Percentiles rank a stretch among this genome's conserved stretches.
Evolutionary conservation across 768 basidiomycete genomes (phyloP).

Genomic region (Cystofilobasidium capitatum): DNA sequence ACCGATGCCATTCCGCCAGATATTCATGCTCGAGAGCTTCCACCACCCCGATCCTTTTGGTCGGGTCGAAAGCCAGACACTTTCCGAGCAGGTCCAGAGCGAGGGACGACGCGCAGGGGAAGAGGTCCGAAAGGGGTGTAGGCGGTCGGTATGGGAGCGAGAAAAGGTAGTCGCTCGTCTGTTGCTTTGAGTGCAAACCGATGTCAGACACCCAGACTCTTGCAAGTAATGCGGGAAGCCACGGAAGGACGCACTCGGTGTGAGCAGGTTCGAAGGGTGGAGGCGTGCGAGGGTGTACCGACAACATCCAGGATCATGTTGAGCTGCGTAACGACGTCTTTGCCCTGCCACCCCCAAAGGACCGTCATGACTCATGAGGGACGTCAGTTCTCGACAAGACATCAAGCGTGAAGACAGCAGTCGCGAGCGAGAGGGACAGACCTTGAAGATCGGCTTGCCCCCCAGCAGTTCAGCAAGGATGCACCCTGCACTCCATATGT

Average conservation of each 20-base stretch:
- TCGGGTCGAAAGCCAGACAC: constrained; percentile 45
- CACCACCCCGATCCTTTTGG: constrained; percentile 72
- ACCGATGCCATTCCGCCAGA: constrained; percentile 49
- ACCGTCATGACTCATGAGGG: not conserved
- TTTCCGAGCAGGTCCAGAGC: constrained; percentile 18
- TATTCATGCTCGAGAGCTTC: constrained; percentile 84
- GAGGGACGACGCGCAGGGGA: not conserved
- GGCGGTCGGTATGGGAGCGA: not conserved
- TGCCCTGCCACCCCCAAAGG: constrained; percentile 52
- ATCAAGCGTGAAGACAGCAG: not conserved
- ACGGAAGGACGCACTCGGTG: constrained; percentile 62
- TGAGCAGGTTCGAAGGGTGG: constrained; percentile 91
- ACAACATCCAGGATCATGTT: constrained; percentile 84
- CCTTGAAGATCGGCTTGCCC: constrained; percentile 67
- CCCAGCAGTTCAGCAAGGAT: constrained; percentile 82
- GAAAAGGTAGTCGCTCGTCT: constrained; percentile 35
- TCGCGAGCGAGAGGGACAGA: not conserved
- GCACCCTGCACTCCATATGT: constrained; percentile 47
- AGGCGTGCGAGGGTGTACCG: constrained; percentile 62
- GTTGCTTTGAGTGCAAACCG: constrained; percentile 61
- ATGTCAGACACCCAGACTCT: constrained; percentile 58
- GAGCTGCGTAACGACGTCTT: constrained; percentile 85
- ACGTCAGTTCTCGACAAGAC: not conserved
- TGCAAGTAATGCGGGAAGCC: constrained; percentile 39
- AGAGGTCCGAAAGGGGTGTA: not conserved